Conservation (phyloP, 208 protist genomes). For the Naegleria fowleri region DNA sequence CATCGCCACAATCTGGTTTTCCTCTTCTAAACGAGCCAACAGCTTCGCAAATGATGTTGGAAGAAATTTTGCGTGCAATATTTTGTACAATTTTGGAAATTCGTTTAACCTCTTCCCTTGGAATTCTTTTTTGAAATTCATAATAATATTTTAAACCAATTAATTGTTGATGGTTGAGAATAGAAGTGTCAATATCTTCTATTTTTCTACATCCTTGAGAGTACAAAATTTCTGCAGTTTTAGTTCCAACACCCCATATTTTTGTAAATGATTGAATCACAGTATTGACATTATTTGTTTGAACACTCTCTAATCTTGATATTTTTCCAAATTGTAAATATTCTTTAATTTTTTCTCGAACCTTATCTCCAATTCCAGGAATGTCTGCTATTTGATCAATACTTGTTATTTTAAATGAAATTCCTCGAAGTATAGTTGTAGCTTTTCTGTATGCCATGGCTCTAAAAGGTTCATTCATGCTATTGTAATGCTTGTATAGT, state of each 20-base stretch:
- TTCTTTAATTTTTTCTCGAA: constrained; percentile 9
- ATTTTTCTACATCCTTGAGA: constrained; percentile 17
- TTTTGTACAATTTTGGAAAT: constrained; percentile 30
- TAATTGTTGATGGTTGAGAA: constrained; percentile 35
- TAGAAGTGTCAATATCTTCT: neutral
- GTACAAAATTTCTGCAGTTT: constrained; percentile 35
- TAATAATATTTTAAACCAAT: constrained; percentile 43
- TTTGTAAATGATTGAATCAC: constrained; percentile 27
- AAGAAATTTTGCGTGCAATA: neutral
- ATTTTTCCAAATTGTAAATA: neutral
- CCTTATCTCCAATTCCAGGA: neutral
- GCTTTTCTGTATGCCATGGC: neutral
- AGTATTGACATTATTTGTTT: neutral
- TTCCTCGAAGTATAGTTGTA: neutral
- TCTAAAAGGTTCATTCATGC: neutral
- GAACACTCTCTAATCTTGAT: neutral
- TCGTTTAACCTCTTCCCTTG: constrained; percentile 37
- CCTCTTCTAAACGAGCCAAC: constrained; percentile 45
- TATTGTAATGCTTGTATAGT: neutral
- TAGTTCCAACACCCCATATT: constrained; percentile 43
- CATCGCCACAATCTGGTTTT: constrained; percentile 38
- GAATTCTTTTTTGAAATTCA: constrained; percentile 43
- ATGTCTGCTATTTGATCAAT: neutral
- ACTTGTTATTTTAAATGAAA: neutral
- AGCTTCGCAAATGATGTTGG: constrained; percentile 12